Conservation (phyloP, 257 asterid genomes). For the Solanum megistacrolobum region DNA sequence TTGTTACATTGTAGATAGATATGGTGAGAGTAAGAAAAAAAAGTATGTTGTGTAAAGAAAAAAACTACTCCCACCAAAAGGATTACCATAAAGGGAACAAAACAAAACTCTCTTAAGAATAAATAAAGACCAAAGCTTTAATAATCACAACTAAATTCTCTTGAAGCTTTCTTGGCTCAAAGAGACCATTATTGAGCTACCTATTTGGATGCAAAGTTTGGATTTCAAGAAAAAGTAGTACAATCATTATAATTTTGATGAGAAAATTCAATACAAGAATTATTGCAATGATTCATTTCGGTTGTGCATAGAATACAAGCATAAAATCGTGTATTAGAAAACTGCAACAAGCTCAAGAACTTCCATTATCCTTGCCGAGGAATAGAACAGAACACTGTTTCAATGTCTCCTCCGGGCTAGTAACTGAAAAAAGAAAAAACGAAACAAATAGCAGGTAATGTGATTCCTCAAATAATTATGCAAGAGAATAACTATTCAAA, state of each 20-base stretch:
- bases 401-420: constrained; percentile 72
- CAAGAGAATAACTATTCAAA: neutral
- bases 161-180: too few relatives aligned
- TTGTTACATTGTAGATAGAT: too few relatives aligned
- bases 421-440: constrained; percentile 30
- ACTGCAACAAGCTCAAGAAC: constrained; percentile 6
- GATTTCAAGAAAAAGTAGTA: neutral
- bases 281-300: neutral
- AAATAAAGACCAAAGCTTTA: too few relatives aligned
- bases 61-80: too few relatives aligned
- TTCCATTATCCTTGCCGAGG: constrained; percentile 35
- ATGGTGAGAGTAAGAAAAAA: too few relatives aligned
- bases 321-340: neutral
- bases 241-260: neutral
- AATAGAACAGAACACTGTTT: constrained; percentile 47
- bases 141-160: too few relatives aligned
- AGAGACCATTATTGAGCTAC: too few relatives aligned
- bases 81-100: too few relatives aligned
- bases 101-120: too few relatives aligned
- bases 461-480: neutral
- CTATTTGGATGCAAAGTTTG: too few relatives aligned
- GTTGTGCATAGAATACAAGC: neutral
- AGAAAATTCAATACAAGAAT: neutral
- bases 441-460: neutral
- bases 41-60: too few relatives aligned